phyloP scores from a whole-genome alignment of 2,329 filamentous ascomycete species.

The Talaromyces funiculosus region DNA sequence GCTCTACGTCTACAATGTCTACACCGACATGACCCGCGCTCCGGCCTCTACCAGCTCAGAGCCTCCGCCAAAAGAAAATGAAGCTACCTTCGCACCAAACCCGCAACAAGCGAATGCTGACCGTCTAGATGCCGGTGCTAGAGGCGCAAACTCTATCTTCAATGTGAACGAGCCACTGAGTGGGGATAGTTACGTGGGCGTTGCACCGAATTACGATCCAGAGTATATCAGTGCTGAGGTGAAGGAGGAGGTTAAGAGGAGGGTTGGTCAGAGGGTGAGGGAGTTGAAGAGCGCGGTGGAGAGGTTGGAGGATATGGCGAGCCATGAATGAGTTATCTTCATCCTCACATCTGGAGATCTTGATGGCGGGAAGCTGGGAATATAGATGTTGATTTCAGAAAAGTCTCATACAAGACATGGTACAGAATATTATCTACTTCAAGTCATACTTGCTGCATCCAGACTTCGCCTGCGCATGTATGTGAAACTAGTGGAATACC shows the following conservation, averaged over 20 bases:
- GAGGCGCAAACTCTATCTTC: neutral
- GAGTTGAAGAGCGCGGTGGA: conserved; percentile 43
- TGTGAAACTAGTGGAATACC: neutral
- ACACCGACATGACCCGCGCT: conserved; percentile 21
- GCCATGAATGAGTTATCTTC: conserved; percentile 23
- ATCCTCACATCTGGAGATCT: neutral
- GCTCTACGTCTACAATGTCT: conserved; percentile 29
- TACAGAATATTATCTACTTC: neutral
- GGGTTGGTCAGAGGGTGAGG: conserved; percentile 42
- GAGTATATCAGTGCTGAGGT: conserved; percentile 24
- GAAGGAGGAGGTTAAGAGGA: conserved; percentile 38
- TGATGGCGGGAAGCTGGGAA: too few relatives aligned
- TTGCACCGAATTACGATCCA: conserved; percentile 31
- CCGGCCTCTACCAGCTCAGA: conserved; percentile 1
- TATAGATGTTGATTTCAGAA: neutral
- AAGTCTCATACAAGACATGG: neutral
- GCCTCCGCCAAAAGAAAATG: neutral
- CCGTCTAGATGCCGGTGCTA: conserved; percentile 3
- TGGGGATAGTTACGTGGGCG: neutral
- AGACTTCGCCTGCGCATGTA: neutral
- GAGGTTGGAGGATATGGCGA: conserved; percentile 37
- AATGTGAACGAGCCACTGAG: neutral
- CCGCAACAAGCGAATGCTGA: conserved; percentile 7
- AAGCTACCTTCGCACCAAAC: conserved; percentile 3
- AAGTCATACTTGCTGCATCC: neutral